A percentile compares a stretch with the other conserved stretches of the same genome.
phyloP scores from a whole-genome alignment of 176 grass and related monocot genomes.

The Dactylis glomerata region DNA sequence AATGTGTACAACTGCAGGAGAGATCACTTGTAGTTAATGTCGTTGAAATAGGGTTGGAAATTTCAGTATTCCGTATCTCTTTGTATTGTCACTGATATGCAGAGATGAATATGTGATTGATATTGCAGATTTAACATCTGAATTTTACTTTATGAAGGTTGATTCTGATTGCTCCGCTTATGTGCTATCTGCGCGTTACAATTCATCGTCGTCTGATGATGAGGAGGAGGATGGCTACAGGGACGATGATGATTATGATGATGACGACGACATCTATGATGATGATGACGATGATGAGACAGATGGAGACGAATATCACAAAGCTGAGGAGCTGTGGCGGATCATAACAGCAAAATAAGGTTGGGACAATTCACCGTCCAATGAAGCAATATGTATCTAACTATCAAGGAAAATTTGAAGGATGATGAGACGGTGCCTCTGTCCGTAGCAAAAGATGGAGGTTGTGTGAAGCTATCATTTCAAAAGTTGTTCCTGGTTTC shows the following conservation, averaged over 20 bases:
- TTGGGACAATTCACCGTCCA: no score
- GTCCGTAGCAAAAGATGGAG: neutral
- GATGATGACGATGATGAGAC: neutral
- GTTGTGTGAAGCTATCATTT: neutral
- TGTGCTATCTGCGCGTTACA: neutral
- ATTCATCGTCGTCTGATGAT: slow-evolving; percentile 6
- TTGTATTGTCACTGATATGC: neutral
- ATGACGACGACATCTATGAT: neutral
- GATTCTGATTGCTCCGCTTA: neutral
- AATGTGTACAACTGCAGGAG: neutral
- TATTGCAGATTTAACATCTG: neutral
- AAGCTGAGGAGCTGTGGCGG: neutral
- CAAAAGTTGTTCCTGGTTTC: neutral
- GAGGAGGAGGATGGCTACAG: neutral
- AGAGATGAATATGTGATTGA: neutral
- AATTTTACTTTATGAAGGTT: neutral
- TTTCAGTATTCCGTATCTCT: neutral
- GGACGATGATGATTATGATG: neutral
- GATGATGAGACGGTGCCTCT: no score
- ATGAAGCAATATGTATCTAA: no score
- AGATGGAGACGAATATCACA: neutral
- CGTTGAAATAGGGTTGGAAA: neutral
- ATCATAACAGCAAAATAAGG: no score
- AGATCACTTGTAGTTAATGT: neutral
- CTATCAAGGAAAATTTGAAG: no score